A percentile compares a stretch with the other conserved stretches of the same genome.
Conservation (phyloP, 108 stramenopile species). For the Parietichytrium sp. region DNA sequence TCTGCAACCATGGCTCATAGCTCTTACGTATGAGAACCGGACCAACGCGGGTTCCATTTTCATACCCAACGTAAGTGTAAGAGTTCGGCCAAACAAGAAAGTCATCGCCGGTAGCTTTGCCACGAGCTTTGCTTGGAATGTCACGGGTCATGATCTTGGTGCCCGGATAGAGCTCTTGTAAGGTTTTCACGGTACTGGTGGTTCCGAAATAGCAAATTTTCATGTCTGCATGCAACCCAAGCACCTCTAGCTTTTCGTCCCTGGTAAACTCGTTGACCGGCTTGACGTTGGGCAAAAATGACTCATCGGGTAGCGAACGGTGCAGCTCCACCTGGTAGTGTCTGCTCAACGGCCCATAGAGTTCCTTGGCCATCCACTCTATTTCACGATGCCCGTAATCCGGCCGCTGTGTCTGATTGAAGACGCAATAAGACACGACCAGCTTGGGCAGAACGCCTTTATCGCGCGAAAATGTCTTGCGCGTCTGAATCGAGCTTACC, state of each 20-base stretch:
- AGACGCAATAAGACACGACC: background rate
- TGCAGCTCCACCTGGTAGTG: background rate
- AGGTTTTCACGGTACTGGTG: background rate
- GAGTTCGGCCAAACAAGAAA: background rate
- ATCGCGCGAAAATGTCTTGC: too few relatives aligned
- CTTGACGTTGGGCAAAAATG: background rate
- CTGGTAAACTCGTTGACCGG: background rate
- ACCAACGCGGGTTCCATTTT: background rate
- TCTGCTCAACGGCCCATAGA: background rate
- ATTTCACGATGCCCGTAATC: background rate
- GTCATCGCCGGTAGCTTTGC: background rate
- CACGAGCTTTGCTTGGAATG: background rate
- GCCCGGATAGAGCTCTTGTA: background rate
- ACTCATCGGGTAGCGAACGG: background rate
- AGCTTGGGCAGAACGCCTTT: too few relatives aligned
- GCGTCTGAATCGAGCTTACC: too few relatives aligned
- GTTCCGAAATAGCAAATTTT: background rate
- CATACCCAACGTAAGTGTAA: background rate
- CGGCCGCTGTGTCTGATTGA: background rate
- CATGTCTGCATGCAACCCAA: slow-evolving; percentile 26
- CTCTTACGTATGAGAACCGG: background rate
- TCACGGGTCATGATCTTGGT: background rate
- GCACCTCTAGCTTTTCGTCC: background rate
- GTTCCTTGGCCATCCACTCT: background rate
- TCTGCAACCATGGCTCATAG: slow-evolving; percentile 14